Conservation (phyloP, 2,329 filamentous ascomycete species). For the Sordariomycetes sp. region DNA sequence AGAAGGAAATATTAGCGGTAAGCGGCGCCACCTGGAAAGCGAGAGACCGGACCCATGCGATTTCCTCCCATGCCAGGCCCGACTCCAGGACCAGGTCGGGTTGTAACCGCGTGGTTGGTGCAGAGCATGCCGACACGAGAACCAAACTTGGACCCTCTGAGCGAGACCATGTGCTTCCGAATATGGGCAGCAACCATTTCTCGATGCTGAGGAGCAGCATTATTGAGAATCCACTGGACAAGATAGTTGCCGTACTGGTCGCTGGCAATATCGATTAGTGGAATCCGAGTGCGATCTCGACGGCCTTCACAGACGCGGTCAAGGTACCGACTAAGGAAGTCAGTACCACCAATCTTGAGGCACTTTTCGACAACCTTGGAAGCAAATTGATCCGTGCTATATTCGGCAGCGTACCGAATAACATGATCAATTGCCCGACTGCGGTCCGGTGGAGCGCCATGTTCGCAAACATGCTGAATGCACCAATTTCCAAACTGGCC, state of each 20-base stretch:
- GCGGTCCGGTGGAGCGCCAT: conserved; percentile 83
- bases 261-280: conserved; percentile 93
- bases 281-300: conserved; percentile 85
- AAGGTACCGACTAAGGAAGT: conserved; percentile 88
- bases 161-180: conserved; percentile 98
- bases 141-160: conserved; percentile 95
- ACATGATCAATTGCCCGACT: conserved; percentile 93
- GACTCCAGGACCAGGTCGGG: conserved; percentile 76
- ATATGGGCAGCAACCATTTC: conserved; percentile 92
- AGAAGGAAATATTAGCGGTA: conserved; percentile 37
- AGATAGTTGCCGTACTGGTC: conserved; percentile 99
- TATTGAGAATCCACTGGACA: conserved; percentile 92
- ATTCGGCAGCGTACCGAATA: conserved; percentile 85
- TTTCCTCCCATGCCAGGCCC: conserved; percentile 50
- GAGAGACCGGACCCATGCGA: conserved; percentile 48
- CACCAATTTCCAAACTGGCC: conserved; percentile 99
- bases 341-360: conserved; percentile 84
- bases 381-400: conserved; percentile 98
- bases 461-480: conserved; percentile 98
- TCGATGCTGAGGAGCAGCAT: conserved; percentile 78
- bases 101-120: conserved; percentile 85
- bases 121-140: conserved; percentile 98
- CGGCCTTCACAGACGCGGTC: conserved; percentile 90
- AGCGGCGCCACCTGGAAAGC: conserved; percentile 37
- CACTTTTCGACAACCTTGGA: conserved; percentile 99